A percentile compares a stretch with the other conserved stretches of the same genome.
These are phyloP conservation scores for Lasiodiplodia citricola DNA, from an alignment of 2,329 filamentous ascomycete species.

Conservation along the genomic window DNA sequence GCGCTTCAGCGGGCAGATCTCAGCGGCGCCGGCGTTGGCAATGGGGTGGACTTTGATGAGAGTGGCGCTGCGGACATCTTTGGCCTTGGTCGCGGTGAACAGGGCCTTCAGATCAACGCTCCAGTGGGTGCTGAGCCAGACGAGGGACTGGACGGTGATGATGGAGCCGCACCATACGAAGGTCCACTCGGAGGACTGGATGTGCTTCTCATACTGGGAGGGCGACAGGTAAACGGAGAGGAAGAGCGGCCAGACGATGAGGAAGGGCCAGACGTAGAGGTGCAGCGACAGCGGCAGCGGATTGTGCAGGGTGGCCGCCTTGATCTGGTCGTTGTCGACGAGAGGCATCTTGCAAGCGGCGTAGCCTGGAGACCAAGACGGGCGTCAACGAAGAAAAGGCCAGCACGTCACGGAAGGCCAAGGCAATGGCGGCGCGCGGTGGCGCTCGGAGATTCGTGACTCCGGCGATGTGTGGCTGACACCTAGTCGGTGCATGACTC, in stretches of 20 bases:
- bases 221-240: constrained; percentile 83
- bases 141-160: constrained; percentile 81
- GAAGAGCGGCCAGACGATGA: constrained; percentile 90
- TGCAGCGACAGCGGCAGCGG: constrained; percentile 82
- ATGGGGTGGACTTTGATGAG: constrained; percentile 93
- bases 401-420: constrained; percentile 17
- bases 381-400: constrained; percentile 23
- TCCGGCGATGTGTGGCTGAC: constrained; percentile 1
- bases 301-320: constrained; percentile 84
- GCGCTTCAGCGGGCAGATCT: constrained; percentile 81
- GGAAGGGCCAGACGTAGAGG: constrained; percentile 91
- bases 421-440: constrained; percentile 8
- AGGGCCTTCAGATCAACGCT: constrained; percentile 83
- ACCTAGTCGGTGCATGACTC: constrained; percentile 6
- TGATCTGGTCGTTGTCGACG: constrained; percentile 90
- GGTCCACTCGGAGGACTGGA: constrained; percentile 95
- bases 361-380: constrained; percentile 20
- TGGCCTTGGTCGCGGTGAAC: constrained; percentile 78
- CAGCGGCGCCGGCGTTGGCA: constrained; percentile 84
- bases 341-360: constrained; percentile 60
- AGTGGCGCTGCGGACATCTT: constrained; percentile 72
- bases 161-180: constrained; percentile 93
- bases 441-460: constrained; percentile 18
- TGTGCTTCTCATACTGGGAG: constrained; percentile 87
- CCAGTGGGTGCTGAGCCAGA: constrained; percentile 98